Conservation (phyloP, 2,329 filamentous ascomycete species). For the Dryadomyces sulphureus region DNA sequence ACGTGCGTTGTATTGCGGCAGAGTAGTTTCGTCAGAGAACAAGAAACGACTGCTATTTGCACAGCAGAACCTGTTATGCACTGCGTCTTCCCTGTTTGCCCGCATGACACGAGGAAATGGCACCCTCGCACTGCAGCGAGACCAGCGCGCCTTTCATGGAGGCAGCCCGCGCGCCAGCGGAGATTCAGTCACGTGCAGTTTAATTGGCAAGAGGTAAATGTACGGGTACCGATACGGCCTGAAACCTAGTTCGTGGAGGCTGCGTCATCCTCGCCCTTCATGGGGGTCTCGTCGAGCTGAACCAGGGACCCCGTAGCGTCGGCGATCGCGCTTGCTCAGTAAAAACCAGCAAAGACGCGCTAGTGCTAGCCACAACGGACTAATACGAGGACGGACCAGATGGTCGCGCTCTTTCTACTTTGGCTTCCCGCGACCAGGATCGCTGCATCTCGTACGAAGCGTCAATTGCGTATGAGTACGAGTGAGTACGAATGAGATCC, state of each 20-base stretch:
- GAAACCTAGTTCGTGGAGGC: too few relatives aligned
- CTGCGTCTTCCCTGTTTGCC: neutral
- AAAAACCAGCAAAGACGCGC: neutral
- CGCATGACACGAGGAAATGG: neutral
- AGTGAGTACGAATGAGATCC: too few relatives aligned
- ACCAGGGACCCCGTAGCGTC: neutral
- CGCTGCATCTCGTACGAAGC: too few relatives aligned
- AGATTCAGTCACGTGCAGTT: neutral
- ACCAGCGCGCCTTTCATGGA: too few relatives aligned
- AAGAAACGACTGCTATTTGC: neutral
- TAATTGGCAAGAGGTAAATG: neutral
- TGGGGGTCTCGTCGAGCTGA: neutral
- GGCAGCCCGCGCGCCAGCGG: too few relatives aligned
- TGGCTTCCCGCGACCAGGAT: neutral
- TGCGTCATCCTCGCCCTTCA: neutral
- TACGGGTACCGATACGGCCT: neutral
- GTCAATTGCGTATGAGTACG: too few relatives aligned
- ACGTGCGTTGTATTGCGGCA: too few relatives aligned
- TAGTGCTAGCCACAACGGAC: too few relatives aligned
- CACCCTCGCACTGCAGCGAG: neutral
- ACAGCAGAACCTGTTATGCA: neutral
- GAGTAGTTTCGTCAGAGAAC: neutral
- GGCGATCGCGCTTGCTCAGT: constrained; percentile 6
- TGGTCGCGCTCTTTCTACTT: too few relatives aligned
- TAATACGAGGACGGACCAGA: too few relatives aligned